A percentile compares a stretch with the other conserved stretches of the same genome.
phyloP scores from a whole-genome alignment of 192 early-diverging fungal genomes.

The Umbelopsis sp. region DNA sequence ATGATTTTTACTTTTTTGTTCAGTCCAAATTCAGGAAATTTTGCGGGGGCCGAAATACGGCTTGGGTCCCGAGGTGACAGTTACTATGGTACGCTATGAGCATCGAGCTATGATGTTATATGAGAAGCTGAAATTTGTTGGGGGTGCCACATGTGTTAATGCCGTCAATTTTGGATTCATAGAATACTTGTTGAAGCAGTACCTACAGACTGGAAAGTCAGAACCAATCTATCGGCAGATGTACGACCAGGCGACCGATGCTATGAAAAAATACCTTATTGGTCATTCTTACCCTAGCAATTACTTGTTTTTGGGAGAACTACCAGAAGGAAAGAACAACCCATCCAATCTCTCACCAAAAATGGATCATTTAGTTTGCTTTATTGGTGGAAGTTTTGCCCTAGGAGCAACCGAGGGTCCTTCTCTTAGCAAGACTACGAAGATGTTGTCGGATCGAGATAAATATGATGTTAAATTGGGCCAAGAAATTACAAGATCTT shows the following conservation, averaged over 20 bases:
- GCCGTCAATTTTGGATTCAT: not conserved
- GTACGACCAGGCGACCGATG: slow-evolving; percentile 65
- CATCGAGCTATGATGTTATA: not conserved
- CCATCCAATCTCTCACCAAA: slow-evolving; percentile 50
- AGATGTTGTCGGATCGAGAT: slow-evolving; percentile 48
- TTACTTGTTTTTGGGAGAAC: slow-evolving; percentile 71
- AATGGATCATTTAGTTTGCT: slow-evolving; percentile 97
- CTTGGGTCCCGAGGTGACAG: slow-evolving; percentile 85
- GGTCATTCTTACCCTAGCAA: slow-evolving; percentile 57
- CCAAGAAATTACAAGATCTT: slow-evolving; percentile 74
- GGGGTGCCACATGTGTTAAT: no score
- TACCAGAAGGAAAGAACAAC: slow-evolving; percentile 28
- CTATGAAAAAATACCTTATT: slow-evolving; percentile 69
- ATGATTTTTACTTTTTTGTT: slow-evolving; percentile 1
- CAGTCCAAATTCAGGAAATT: slow-evolving; percentile 59
- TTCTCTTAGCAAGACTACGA: slow-evolving; percentile 35
- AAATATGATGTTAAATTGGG: slow-evolving; percentile 73
- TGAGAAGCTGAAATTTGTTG: not conserved
- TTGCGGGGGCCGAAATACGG: slow-evolving; percentile 61
- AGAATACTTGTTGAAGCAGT: slow-evolving; percentile 95
- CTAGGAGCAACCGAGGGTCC: slow-evolving; percentile 71
- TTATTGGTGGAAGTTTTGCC: slow-evolving; percentile 83
- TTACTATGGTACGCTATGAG: slow-evolving; percentile 74
- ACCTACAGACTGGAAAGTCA: slow-evolving; percentile 66
- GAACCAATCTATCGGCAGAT: slow-evolving; percentile 67